These are phyloP conservation scores for Botrytis cinerea DNA, from an alignment of 2,329 filamentous ascomycete genomes.

Conservation along the genomic window DNA sequence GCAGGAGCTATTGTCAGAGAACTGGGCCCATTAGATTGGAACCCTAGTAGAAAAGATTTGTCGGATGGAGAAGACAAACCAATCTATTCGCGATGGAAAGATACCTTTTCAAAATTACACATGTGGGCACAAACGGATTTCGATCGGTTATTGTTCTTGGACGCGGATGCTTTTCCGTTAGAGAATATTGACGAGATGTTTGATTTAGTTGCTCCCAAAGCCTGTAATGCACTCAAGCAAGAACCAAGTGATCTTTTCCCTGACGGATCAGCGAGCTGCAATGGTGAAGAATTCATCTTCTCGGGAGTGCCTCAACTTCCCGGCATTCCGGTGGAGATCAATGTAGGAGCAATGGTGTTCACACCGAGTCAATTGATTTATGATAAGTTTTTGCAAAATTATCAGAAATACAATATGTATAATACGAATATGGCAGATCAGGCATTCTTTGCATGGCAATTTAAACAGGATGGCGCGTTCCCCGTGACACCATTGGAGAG, in stretches of 20 bases:
- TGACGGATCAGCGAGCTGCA: slow-evolving; percentile 12
- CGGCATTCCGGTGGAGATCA: neutral
- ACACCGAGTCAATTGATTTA: slow-evolving; percentile 5
- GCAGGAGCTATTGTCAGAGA: slow-evolving; percentile 28
- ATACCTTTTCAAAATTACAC: slow-evolving; percentile 29
- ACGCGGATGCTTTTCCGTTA: slow-evolving; percentile 29
- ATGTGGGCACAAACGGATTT: slow-evolving; percentile 29
- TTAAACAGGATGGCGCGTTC: slow-evolving; percentile 19
- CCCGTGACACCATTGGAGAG: slow-evolving; percentile 13
- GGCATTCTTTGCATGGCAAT: slow-evolving; percentile 22
- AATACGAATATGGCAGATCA: slow-evolving; percentile 23
- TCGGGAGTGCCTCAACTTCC: slow-evolving; percentile 2
- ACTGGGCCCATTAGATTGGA: slow-evolving; percentile 24
- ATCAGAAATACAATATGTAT: slow-evolving; percentile 9
- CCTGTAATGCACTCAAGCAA: slow-evolving; percentile 1
- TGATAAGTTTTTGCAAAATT: slow-evolving; percentile 12
- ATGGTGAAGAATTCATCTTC: slow-evolving; percentile 7
- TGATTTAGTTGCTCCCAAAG: slow-evolving; percentile 17
- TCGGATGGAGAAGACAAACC: neutral
- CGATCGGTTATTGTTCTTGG: slow-evolving; percentile 24
- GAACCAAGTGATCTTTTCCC: slow-evolving; percentile 6
- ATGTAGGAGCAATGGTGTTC: slow-evolving; percentile 23
- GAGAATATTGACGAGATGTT: slow-evolving; percentile 29
- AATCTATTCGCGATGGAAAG: slow-evolving; percentile 25
- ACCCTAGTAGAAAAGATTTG: slow-evolving; percentile 8